phyloP scores from a whole-genome alignment of 73 alveolate species.

The Tetrahymena elliotti region DNA sequence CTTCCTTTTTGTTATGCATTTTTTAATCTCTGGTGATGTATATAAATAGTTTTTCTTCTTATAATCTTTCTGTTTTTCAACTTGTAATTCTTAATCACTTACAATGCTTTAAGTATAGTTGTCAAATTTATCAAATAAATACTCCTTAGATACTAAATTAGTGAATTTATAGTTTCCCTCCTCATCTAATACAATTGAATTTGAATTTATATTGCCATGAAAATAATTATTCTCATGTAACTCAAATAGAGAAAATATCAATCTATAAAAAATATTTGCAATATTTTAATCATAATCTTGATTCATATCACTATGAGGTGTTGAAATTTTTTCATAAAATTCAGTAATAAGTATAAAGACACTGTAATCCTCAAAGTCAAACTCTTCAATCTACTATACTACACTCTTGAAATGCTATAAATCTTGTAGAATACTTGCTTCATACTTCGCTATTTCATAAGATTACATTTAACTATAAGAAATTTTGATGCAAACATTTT shows the following conservation, averaged over 20 bases:
- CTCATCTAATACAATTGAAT: background rate
- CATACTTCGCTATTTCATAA: background rate
- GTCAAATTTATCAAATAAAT: background rate
- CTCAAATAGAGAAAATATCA: background rate
- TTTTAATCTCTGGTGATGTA: background rate
- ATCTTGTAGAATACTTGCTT: background rate
- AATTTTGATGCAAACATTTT: background rate
- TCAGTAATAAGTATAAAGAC: background rate
- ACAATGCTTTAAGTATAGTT: no score
- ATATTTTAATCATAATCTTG: background rate
- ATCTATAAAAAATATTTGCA: background rate
- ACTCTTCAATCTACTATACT: background rate
- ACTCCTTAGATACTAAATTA: background rate
- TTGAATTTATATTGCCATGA: background rate
- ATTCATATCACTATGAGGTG: background rate
- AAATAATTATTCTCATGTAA: background rate
- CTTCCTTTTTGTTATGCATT: background rate
- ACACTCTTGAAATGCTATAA: background rate
- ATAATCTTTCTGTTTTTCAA: background rate
- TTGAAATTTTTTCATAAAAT: background rate
- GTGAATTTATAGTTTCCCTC: background rate
- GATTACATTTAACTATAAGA: background rate
- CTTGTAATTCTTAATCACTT: background rate
- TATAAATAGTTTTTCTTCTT: background rate
- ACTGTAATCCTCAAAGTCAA: background rate